Base-by-base conservation (phyloP, 2,329 filamentous ascomycete species). In the Fusarium verticillioides region DNA sequence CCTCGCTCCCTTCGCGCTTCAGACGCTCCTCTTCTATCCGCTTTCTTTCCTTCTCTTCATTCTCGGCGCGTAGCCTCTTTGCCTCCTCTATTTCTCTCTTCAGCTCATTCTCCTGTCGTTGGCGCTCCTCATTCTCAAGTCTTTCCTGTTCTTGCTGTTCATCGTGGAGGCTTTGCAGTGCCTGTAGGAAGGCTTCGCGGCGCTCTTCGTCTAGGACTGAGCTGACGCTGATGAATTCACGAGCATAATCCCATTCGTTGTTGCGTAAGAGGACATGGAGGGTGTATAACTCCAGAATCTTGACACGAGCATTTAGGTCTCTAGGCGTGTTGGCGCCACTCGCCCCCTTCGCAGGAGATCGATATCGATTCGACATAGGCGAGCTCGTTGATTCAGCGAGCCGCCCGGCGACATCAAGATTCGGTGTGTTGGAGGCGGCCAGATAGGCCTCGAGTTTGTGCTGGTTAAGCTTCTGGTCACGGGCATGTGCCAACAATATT, bases 231-330 rank as follows among this genome's bases (percentile, higher is more conserved):
- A 98, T 97, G 81, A 98, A 98, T 76, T 97, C 94, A 67, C 91
- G 90, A 8, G 96, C 94, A 78, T 98, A 98, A 66, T 97, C 94
- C 96, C 96, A 99, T 83, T 98, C 95, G 63, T 94, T 91, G 77
- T 98, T 98, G 60, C 94, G 89, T 9, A 96, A 91, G n/a, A 99
- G 89, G 12, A 98, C 94, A 79, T 99, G 96, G 9, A 99, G 88
- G 2, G 95, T 97, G 82, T 98, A 99, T 13, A 99, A 87, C 83
- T 99, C 96, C 57, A 99, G 89, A 46, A 99, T 93, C 84, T 97
- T 97, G 72, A 98, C 91, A 50, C 95, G 89, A 9, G 94, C 91
- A 75, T 93, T 92, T 40, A 97, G 89, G 79, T 97, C 94, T 70
- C 94, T 91, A 1, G 94, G 94, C 1, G 94, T 97, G 79, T 94